Evolutionary conservation across 495 filamentous ascomycete genomes (phyloP).

Genomic region (Endocarpon pusillum): DNA sequence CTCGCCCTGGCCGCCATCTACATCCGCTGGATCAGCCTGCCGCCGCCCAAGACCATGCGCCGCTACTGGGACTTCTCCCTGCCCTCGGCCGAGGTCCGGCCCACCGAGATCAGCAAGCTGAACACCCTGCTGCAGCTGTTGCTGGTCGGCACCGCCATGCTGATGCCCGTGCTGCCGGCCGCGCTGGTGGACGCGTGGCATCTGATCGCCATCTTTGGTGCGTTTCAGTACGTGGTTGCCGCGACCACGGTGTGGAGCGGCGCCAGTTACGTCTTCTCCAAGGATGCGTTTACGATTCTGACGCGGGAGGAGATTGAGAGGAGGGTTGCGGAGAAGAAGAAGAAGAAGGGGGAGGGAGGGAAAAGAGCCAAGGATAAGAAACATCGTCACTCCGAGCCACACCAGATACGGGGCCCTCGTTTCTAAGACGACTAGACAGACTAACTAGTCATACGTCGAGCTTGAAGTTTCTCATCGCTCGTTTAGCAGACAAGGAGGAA

Average conservation of each 20-base stretch:
- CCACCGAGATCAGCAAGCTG: conserved; percentile 78
- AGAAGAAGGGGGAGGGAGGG: no score
- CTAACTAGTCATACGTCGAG: no score
- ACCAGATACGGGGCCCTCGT: no score
- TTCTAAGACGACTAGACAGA: no score
- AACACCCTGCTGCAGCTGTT: conserved; percentile 71
- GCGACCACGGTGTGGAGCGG: conserved; percentile 74
- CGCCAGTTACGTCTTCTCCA: conserved; percentile 63
- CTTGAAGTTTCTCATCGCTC: no score
- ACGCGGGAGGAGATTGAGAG: conserved; percentile 31
- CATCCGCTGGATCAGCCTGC: conserved; percentile 85
- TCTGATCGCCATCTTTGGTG: conserved; percentile 37
- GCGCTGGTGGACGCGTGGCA: conserved; percentile 25
- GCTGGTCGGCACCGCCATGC: conserved; percentile 61
- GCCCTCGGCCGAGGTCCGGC: conserved; percentile 81
- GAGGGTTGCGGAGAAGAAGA: conserved; percentile 18
- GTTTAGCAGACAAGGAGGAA: no score
- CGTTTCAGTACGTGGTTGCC: conserved; percentile 64
- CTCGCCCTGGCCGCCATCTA: conserved; percentile 82
- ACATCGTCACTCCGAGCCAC: no score
- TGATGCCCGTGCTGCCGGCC: conserved; percentile 45
- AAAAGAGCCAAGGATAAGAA: no score
- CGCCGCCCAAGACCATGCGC: conserved; percentile 75
- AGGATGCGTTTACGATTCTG: conserved; percentile 66
- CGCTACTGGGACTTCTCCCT: conserved; percentile 98